Base-by-base conservation (phyloP, 75 land plant species). In the Sequoia sempervirens region DNA sequence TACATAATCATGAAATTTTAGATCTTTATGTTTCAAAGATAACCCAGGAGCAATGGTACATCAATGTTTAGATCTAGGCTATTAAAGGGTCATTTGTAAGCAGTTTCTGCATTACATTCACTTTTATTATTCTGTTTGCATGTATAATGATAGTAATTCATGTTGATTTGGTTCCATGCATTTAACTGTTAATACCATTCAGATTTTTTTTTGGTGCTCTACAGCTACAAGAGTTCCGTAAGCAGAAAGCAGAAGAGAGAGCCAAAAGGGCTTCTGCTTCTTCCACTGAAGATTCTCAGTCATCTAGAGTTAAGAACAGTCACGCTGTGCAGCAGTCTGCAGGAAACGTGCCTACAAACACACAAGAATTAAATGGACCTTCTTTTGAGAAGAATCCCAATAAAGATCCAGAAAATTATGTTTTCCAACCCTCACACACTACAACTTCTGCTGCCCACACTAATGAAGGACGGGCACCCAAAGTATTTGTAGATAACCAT, bases 151-250 rank as follows among this genome's bases (percentile, higher is more conserved):
- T 75, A 75, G 26, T 75, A 75, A 40, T 75, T 23, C 2, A 75
- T 78, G 32, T 30, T 45, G 80, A 11, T 45, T 11, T 45, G 41
- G 46, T 1, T 26, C 23, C 12, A 10, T 78, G 46, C 52, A 26
- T 45, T 78, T 45, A 23, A 12, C 30, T 38, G 18, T 40, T 7
- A 26, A 41, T 13, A 41, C 13, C 23, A 37, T 15, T 78, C 1
- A 78, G 80, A 26, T 26, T 6, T 78, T 6, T 45, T 78, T n/a
- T n/a, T 45, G 1, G 13, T 78, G 50, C 17, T n/a, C 46, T 41
- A 45, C 80, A 93, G 92, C 86, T 93, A 66, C 91, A 88, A 70
- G 92, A 93, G 74, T 93, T 91, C 47, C 89, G 92, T 4, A 89
- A 88, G 84, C 88, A 88, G 85, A 93, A 93, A 76, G 91, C 88